A percentile compares a stretch with the other conserved stretches of the same genome.
These are phyloP conservation scores for Piloderma croceum DNA, from an alignment of 768 basidiomycete genomes.

Conservation along the genomic window DNA sequence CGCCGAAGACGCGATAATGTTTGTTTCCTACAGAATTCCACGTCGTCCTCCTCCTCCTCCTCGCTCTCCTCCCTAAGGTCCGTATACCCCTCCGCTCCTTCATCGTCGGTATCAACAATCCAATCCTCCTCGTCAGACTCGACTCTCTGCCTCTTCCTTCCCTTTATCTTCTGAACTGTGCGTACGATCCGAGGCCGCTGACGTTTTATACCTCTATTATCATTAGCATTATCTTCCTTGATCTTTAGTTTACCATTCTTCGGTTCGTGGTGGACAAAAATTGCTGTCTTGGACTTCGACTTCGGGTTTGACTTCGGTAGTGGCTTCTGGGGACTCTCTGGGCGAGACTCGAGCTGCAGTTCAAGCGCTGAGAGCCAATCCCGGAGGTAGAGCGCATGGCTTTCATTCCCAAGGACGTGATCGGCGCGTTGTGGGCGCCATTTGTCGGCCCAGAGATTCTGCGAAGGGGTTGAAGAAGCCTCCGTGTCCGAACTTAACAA, in stretches of 20 bases:
- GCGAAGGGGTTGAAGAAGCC: slow-evolving; percentile 16
- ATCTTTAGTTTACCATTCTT: slow-evolving; percentile 3
- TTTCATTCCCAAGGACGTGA: slow-evolving; percentile 76
- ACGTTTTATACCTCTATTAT: slow-evolving; percentile 45
- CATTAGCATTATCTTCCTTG: slow-evolving; percentile 17
- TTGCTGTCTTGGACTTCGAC: slow-evolving; percentile 4
- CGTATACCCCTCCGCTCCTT: slow-evolving; percentile 26
- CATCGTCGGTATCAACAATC: slow-evolving; percentile 45
- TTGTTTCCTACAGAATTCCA: background rate
- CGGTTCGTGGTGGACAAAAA: too few species aligned
- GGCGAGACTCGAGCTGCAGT: slow-evolving; percentile 39
- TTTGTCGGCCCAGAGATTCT: slow-evolving; percentile 63
- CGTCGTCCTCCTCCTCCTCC: slow-evolving; percentile 27
- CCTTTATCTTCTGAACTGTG: slow-evolving; percentile 39
- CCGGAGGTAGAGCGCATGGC: slow-evolving; percentile 61
- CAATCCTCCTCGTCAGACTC: slow-evolving; percentile 53
- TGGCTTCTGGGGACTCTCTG: slow-evolving; percentile 4
- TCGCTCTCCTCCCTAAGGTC: slow-evolving; percentile 25
- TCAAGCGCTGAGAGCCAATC: slow-evolving; percentile 76
- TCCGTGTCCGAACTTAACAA: too few species aligned
- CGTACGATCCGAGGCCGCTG: slow-evolving; percentile 57
- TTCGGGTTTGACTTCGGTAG: slow-evolving; percentile 2
- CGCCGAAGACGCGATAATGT: too few species aligned
- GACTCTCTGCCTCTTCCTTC: slow-evolving; percentile 49
- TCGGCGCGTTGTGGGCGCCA: slow-evolving; percentile 71